Conservation (phyloP, 306 rosid species). For the Castanea crenata region DNA sequence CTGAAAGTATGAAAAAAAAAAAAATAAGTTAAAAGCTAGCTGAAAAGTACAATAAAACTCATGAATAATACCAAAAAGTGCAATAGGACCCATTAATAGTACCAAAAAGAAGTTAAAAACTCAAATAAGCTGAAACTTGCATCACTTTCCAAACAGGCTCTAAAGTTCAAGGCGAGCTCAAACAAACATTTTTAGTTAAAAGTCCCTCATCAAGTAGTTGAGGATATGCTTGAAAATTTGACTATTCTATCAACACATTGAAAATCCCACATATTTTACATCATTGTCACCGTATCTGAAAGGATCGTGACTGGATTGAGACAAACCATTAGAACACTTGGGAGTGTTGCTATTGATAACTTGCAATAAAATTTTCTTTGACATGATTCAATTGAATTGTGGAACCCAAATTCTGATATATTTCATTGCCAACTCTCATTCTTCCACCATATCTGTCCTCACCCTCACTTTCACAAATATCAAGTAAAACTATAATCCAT, state of each 20-base stretch:
- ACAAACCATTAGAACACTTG: neutral
- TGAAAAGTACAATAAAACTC: too few species aligned
- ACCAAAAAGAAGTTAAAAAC: too few species aligned
- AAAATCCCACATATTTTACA: neutral
- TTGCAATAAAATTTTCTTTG: constrained; percentile 5
- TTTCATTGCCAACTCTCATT: too few species aligned
- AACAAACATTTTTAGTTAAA: neutral
- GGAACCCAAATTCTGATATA: constrained; percentile 72
- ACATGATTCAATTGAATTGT: constrained; percentile 23
- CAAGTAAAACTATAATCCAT: too few species aligned
- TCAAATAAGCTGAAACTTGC: too few species aligned
- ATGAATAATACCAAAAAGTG: too few species aligned
- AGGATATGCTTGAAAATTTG: neutral
- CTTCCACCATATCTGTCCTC: too few species aligned
- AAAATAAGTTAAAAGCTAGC: too few species aligned
- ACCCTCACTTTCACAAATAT: too few species aligned
- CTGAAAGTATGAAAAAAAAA: too few species aligned
- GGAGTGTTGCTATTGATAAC: neutral
- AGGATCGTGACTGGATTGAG: neutral
- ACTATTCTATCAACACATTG: neutral
- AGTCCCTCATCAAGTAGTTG: neutral
- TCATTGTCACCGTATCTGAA: neutral
- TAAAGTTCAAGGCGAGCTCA: neutral
- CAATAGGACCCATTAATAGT: accelerated
- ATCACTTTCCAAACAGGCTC: too few species aligned